Base-by-base conservation (phyloP, 495 filamentous ascomycete genomes). In the Trichoderma asperelloides region DNA sequence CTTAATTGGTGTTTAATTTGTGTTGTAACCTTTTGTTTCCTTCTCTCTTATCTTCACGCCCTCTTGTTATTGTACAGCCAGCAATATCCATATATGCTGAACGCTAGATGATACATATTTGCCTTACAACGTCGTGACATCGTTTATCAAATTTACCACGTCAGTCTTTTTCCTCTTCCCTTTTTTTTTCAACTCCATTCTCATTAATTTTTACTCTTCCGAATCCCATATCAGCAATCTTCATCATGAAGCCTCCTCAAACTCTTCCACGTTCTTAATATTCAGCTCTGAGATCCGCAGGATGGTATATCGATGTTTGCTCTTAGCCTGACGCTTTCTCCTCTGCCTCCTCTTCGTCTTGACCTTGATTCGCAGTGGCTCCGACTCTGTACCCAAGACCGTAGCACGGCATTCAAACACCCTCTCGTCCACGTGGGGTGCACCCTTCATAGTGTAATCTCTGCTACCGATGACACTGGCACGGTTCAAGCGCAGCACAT, bases 281-380 rank as follows among this genome's bases (percentile, higher is more conserved):
- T 82, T 87, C 66, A 98, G 71, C 79, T 97, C 91, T 75, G 87
- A 87, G 33, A 98, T 86, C 77, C 86, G 80, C 81, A 98, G 71
- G 0, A 96, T 79, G n/a, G 96, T 98, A 78, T 87, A 93, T 72
- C 82, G 80, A 73, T 96, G 91, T 84, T 98, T 96, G 80, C 90
- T 97, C 76, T 78, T 85, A 18, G 93, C 87, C 45, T 74, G 81
- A 81, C 87, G 90, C 13, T 86, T 82, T 71, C 87, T 86, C 74
- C 96, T 82, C 73, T 88, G 85, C 80, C 95, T 87, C 78, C 88
- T 77, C 87, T 97, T 97, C 72, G 90, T 98, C 90, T 98, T 98
- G 82, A 92, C 85, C 80, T 91, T 90, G 66, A 91, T 75, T 67
- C 92, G 80, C 84, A 97, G 76, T 57, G 96, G 96, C 84, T 98